Evolutionary conservation across 768 basidiomycete genomes (phyloP).

Genomic region (Mycena floridula): DNA sequence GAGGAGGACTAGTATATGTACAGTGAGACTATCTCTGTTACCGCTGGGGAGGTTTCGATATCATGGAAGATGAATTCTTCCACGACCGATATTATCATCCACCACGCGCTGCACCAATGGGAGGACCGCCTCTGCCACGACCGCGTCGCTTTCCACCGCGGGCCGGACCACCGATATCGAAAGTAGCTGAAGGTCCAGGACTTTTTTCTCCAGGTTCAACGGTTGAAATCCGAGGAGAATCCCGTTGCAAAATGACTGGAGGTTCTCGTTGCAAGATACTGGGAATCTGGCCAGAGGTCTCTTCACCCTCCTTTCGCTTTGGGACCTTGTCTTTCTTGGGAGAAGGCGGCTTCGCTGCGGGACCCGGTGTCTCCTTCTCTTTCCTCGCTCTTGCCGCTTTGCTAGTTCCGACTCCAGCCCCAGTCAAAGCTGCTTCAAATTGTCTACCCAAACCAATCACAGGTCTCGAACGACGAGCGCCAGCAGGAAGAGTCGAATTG

Average conservation of each 20-base stretch:
- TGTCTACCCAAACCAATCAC: slow-evolving; percentile 60
- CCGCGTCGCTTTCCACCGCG: slow-evolving; percentile 6
- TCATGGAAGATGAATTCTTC: no score
- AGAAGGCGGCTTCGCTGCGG: slow-evolving; percentile 5
- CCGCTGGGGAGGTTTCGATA: no score
- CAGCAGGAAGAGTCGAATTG: slow-evolving; percentile 9
- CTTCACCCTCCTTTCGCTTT: slow-evolving; percentile 5
- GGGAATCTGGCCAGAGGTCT: slow-evolving; percentile 15
- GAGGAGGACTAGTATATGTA: no score
- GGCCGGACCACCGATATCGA: not conserved
- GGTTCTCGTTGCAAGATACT: slow-evolving; percentile 24
- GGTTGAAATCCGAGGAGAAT: not conserved
- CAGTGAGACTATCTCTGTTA: no score
- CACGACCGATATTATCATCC: no score
- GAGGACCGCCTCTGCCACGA: not conserved
- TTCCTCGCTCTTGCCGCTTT: slow-evolving; percentile 14
- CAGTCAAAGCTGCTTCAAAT: slow-evolving; percentile 67
- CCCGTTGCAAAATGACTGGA: slow-evolving; percentile 5
- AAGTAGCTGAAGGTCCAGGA: not conserved
- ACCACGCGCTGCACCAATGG: not conserved
- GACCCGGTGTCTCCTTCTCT: slow-evolving; percentile 14
- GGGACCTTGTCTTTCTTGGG: slow-evolving; percentile 2
- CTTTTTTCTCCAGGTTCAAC: not conserved
- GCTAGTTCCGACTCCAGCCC: slow-evolving; percentile 41
- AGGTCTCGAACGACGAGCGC: slow-evolving; percentile 43